phyloP scores from a whole-genome alignment of 139 green algal species.

The Tetraselmis striata region DNA sequence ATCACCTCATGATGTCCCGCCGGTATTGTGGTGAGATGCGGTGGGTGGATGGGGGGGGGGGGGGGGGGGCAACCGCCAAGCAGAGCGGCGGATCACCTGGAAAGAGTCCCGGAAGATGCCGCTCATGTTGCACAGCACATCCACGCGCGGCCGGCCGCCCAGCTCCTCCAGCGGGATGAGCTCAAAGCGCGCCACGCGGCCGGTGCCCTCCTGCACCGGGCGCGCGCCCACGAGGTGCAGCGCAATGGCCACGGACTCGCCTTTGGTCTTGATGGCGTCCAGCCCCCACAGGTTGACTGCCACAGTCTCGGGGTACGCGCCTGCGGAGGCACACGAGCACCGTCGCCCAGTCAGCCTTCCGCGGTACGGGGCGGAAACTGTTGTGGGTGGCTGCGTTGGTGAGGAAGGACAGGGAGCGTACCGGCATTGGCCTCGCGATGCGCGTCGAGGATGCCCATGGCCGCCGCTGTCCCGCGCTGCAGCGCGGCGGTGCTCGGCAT shows the following conservation, averaged over 20 bases:
- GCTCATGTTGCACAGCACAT: conserved; percentile 93
- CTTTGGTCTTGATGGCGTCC: conserved; percentile 97
- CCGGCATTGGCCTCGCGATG: conserved; percentile 57
- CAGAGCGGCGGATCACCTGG: conserved; percentile 39
- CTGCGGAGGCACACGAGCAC: background rate
- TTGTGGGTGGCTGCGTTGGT: background rate
- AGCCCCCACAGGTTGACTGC: conserved; percentile 96
- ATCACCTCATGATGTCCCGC: too few relatives aligned
- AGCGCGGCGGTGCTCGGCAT: conserved; percentile 84
- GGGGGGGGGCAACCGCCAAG: too few relatives aligned
- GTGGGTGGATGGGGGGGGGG: too few relatives aligned
- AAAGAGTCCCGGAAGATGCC: conserved; percentile 93
- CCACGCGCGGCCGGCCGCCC: conserved; percentile 72
- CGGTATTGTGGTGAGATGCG: conserved; percentile 3
- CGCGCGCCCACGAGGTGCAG: conserved; percentile 77
- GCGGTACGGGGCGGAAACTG: too few relatives aligned
- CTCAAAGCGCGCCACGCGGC: conserved; percentile 78
- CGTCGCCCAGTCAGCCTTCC: too few relatives aligned
- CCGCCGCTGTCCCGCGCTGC: conserved; percentile 55
- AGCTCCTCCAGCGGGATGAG: conserved; percentile 65
- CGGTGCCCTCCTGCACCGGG: conserved; percentile 79
- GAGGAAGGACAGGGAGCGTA: background rate
- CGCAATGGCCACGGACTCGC: conserved; percentile 81
- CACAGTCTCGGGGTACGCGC: conserved; percentile 83
- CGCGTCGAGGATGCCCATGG: conserved; percentile 53